Base-by-base conservation (phyloP, 176 grass and related monocot genomes). In the Oryza glaberrima region DNA sequence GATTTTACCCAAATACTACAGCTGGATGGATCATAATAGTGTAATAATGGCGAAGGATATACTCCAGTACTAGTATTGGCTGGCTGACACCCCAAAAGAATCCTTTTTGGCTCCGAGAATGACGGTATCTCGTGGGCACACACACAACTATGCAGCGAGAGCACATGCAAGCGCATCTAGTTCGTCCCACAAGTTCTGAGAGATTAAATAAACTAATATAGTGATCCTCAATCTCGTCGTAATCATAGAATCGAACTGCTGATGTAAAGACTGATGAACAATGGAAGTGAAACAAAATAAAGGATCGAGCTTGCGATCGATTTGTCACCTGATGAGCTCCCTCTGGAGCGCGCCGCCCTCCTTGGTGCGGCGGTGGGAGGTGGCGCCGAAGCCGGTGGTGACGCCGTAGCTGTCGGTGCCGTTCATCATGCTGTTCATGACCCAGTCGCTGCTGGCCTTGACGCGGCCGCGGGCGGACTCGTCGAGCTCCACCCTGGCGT, bases 371-470 rank as follows among this genome's bases (percentile, higher is more conserved):
- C 96, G 75, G 89, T 98, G 96, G 3, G 93, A 98, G 11, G 96
- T 98, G 66, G 96, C 96, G 11, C 96, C 96, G 51, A 98, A 98
- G 0, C 96, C 96, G 4, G 96, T 98, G 67, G 96, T 98, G 69
- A 98, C 93, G 15, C 96, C 96, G 81, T 98, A 98, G 89, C 93
- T 94, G 79, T 98, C 96, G 68, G 91, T 98, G 79, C 96, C 96
- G 28, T 93, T 91, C 54, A 73, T 83, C 96, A 98, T 92, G 82
- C 93, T 92, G 70, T 71, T 80, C 87, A 98, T 81, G 41, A 98
- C 94, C 96, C 96, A 98, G 41, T 90, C 89, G 69, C 85, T 95
- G 84, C 96, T 98, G 34, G 85, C 93, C 85, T 91, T 91, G 76
- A 98, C 96, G 12, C 96, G 81, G 4, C 52, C 87, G 14, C 93